Base-by-base conservation (phyloP, 495 filamentous ascomycete species). In the Neurospora cerealis region DNA sequence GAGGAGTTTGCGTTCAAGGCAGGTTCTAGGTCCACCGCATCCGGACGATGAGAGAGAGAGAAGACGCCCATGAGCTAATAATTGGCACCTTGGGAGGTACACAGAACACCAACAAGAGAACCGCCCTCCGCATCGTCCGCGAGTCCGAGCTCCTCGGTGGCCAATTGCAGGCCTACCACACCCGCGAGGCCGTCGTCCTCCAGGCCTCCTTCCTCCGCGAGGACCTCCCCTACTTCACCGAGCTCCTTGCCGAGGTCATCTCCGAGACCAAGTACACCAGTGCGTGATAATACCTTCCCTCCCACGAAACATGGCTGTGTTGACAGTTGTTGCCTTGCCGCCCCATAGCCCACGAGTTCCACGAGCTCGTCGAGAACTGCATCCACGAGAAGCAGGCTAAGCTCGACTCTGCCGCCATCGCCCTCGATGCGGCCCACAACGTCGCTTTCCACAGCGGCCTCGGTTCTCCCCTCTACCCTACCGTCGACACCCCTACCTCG, bases 1-100 rank as follows among this genome's bases (percentile, higher is more conserved):
- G 91, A 96, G 85, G 90, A 93, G 80, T 98, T 93, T 84, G 94
- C 96, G 73, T 99, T 97, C 91, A 95, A 96, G 92, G 96, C 96
- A 81, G 74, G 90, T 86, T 46, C 34, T 72, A 71, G 69, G 32
- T 4, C 19, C 39, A 24, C 7, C 11, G 40, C 39, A 41, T 70
- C 13, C 38, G 17, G 41, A 42, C 40, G 1, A 42, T 42, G 40
- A 38, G 34, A 32, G 48, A n/a, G 37, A 4, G 48, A 40, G 34
- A 24, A 44, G 70, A 73, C 36, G 66, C 42, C 42, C 42, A 77
- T 87, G 85, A 87, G 85, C 84, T 86, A 86, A 62, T 62, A 62
- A 86, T 85, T 86, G 82, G 79, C 69, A 74, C 77, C 73, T 75
- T 70, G 74, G 32, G 24, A 8, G 21, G 21, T 19, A 62, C 38